phyloP scores from a whole-genome alignment of 805 yeast genomes.

The Yarrowia phangngaensis region DNA sequence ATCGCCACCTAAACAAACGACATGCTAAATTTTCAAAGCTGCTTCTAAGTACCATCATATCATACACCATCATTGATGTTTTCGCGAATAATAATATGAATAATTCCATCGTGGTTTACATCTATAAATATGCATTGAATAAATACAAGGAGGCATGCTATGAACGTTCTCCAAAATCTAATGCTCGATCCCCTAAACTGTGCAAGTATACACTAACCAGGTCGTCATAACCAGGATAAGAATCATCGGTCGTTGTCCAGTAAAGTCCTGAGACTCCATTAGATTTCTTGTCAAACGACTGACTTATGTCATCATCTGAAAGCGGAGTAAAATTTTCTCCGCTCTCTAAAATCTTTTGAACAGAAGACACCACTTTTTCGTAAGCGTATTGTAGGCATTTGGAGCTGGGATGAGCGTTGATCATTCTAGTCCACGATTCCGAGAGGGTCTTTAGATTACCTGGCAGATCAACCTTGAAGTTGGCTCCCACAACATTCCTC shows the following conservation, averaged over 20 bases:
- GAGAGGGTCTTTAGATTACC: slow-evolving; percentile 1
- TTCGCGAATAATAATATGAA: too few relatives aligned
- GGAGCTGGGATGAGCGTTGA: not conserved
- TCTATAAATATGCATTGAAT: slow-evolving; percentile 16
- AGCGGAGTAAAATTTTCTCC: slow-evolving; percentile 8
- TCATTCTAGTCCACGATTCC: not conserved
- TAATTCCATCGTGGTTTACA: too few relatives aligned
- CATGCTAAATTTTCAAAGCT: too few relatives aligned
- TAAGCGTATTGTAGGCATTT: slow-evolving; percentile 16
- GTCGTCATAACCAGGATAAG: slow-evolving; percentile 3
- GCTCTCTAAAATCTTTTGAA: slow-evolving; percentile 5
- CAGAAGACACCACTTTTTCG: slow-evolving; percentile 2
- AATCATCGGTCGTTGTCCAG: slow-evolving; percentile 11
- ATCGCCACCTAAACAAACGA: too few relatives aligned
- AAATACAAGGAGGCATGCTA: not conserved
- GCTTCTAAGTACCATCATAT: too few relatives aligned
- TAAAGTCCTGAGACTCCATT: not conserved
- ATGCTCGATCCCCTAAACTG: slow-evolving; percentile 7
- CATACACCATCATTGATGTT: too few relatives aligned
- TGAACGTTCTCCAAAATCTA: slow-evolving; percentile 17
- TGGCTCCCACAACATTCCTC: not conserved
- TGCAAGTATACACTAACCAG: slow-evolving; percentile 4
- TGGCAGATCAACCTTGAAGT: slow-evolving; percentile 6
- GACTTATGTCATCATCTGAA: not conserved
- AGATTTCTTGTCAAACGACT: not conserved